phyloP scores from a whole-genome alignment of 257 asterid species.

The Solanum chmielewskii region DNA sequence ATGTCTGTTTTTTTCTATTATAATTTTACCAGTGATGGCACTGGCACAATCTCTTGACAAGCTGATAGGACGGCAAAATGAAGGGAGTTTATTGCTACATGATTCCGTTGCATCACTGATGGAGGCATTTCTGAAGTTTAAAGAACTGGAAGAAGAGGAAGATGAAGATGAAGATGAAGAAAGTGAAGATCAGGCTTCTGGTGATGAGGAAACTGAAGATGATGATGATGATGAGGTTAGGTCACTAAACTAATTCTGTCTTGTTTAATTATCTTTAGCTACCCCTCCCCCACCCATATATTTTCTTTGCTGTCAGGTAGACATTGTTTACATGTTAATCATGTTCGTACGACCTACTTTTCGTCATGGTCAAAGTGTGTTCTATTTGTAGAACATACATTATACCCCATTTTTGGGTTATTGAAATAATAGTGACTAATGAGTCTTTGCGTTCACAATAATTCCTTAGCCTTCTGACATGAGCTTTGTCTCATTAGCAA shows the following conservation, averaged over 20 bases:
- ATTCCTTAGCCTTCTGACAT: not conserved
- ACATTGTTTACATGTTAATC: not conserved
- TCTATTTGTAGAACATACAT: not conserved
- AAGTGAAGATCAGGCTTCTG: constrained; percentile 12
- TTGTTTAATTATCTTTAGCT: not conserved
- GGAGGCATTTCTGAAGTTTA: constrained; percentile 16
- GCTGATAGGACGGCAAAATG: constrained; percentile 8
- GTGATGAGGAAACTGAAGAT: constrained; percentile 18
- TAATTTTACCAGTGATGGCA: constrained; percentile 18
- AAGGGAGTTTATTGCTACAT: not conserved
- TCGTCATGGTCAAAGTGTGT: not conserved
- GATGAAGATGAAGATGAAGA: constrained; percentile 17
- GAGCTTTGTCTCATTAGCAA: not conserved
- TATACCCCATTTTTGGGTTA: not conserved
- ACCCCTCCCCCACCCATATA: not conserved
- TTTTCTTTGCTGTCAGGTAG: not conserved
- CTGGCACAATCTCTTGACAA: constrained; percentile 18
- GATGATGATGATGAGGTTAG: constrained; percentile 17
- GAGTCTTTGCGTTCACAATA: not conserved
- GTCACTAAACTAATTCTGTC: not conserved
- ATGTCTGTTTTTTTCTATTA: not conserved
- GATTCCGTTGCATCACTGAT: constrained; percentile 16
- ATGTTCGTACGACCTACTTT: not conserved
- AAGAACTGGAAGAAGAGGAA: constrained; percentile 18
- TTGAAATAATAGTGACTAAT: not conserved